phyloP scores from a whole-genome alignment of 2,329 filamentous ascomycete genomes.

The Phaeosphaeria sp. region DNA sequence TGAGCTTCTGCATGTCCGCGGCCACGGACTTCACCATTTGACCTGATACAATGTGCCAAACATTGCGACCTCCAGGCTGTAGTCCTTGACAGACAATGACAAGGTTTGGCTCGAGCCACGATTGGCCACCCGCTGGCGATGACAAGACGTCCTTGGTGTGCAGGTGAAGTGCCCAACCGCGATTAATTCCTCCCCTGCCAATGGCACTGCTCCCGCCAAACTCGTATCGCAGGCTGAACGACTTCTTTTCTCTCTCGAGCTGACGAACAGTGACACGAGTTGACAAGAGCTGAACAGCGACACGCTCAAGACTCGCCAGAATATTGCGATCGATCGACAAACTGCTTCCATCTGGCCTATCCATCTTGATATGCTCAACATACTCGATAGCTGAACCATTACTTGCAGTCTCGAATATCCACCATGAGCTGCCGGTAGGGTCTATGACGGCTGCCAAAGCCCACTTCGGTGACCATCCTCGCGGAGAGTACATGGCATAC shows the following conservation, averaged over 20 bases:
- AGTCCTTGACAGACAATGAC: constrained; percentile 42
- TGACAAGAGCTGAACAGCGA: constrained; percentile 46
- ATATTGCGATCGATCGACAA: constrained; percentile 32
- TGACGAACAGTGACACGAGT: constrained; percentile 35
- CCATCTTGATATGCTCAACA: constrained; percentile 37
- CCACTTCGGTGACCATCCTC: constrained; percentile 76
- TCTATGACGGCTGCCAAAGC: constrained; percentile 65
- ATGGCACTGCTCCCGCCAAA: constrained; percentile 15
- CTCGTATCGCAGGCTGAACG: constrained; percentile 25
- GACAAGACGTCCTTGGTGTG: constrained; percentile 36
- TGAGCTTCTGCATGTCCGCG: constrained; percentile 47
- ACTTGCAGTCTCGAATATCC: constrained; percentile 40
- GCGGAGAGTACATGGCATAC: constrained; percentile 72
- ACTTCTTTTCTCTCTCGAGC: constrained; percentile 30
- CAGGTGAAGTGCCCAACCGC: constrained; percentile 38
- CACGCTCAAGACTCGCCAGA: constrained; percentile 45
- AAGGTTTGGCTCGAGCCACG: constrained; percentile 39
- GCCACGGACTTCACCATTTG: constrained; percentile 44
- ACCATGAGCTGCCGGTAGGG: constrained; percentile 46
- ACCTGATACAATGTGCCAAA: constrained; percentile 51
- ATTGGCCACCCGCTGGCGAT: constrained; percentile 23
- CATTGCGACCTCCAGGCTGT: constrained; percentile 30
- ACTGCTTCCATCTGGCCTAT: constrained; percentile 25
- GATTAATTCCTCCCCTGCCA: constrained; percentile 13
- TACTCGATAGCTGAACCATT: constrained; percentile 31